Evolutionary conservation across 2,329 filamentous ascomycete genomes (phyloP).

Genomic region (Colletotrichum coccodes): DNA sequence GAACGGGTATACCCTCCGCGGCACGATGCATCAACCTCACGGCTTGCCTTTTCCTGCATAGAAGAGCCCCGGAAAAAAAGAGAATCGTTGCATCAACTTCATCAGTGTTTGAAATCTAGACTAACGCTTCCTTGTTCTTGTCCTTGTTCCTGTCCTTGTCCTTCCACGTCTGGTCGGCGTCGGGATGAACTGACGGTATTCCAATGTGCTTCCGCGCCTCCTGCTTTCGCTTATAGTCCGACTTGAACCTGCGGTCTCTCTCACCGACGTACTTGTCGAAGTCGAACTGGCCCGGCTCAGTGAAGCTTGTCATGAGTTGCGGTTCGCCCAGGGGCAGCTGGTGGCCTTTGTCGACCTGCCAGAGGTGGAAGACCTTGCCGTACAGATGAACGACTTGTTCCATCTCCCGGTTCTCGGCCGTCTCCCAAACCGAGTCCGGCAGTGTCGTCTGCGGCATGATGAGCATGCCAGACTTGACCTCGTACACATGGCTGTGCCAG

Average conservation of each 20-base stretch:
- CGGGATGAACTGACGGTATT: constrained; percentile 52
- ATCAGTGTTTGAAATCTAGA: constrained; percentile 14
- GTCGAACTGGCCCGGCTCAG: constrained; percentile 58
- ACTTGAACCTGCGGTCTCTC: constrained; percentile 57
- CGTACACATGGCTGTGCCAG: constrained; percentile 83
- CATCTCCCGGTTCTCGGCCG: constrained; percentile 84
- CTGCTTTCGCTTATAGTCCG: constrained; percentile 56
- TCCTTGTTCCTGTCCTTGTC: neutral
- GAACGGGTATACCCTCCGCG: neutral
- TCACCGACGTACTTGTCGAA: constrained; percentile 54
- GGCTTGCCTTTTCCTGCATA: neutral
- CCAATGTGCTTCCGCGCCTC: constrained; percentile 54
- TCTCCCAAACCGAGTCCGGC: constrained; percentile 74
- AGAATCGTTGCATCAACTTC: constrained; percentile 3
- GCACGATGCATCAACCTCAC: constrained; percentile 4
- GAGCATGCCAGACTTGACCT: constrained; percentile 84
- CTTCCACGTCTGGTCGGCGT: constrained; percentile 35
- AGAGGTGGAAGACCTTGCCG: constrained; percentile 87
- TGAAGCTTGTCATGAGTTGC: constrained; percentile 65
- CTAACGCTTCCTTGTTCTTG: neutral
- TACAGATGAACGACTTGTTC: constrained; percentile 78
- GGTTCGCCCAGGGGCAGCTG: constrained; percentile 61
- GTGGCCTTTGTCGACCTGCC: constrained; percentile 84
- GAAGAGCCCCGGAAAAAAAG: neutral
- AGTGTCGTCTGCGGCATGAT: constrained; percentile 75